A percentile compares a stretch with the other conserved stretches of the same genome.
These are phyloP conservation scores for Jatropha curcas DNA, from an alignment of 345 rosid species.

Conservation along the genomic window DNA sequence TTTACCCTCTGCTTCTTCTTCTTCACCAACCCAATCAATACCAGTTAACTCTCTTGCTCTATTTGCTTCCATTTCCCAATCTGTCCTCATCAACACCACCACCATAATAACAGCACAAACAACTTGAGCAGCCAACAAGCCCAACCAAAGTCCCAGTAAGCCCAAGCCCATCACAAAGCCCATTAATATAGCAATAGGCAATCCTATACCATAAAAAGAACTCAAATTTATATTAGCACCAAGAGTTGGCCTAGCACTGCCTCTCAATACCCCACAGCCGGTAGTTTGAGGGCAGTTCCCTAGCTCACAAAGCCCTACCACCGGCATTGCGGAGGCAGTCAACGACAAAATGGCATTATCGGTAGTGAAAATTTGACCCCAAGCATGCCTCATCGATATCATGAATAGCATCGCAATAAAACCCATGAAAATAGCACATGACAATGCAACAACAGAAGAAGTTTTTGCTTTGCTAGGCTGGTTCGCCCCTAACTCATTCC, in stretches of 20 bases:
- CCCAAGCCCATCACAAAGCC: slow-evolving; percentile 39
- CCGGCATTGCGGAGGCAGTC: slow-evolving; percentile 44
- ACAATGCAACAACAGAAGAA: slow-evolving; percentile 36
- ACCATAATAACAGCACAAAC: slow-evolving; percentile 38
- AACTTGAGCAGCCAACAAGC: slow-evolving; percentile 45
- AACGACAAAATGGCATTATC: slow-evolving; percentile 44
- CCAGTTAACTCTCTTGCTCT: slow-evolving; percentile 46
- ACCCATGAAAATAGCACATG: slow-evolving; percentile 38
- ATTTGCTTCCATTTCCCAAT: slow-evolving; percentile 41
- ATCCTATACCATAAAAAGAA: slow-evolving; percentile 55
- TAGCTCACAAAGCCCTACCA: slow-evolving; percentile 55
- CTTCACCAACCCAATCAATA: not conserved
- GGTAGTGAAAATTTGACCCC: slow-evolving; percentile 47
- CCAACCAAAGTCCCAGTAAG: slow-evolving; percentile 48
- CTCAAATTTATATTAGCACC: slow-evolving; percentile 48
- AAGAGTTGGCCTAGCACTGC: slow-evolving; percentile 51
- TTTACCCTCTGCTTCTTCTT: slow-evolving; percentile 11
- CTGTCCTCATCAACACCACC: slow-evolving; percentile 35
- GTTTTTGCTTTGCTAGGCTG: slow-evolving; percentile 37
- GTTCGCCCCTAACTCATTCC: slow-evolving; percentile 50
- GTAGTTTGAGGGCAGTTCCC: slow-evolving; percentile 63
- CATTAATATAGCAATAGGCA: slow-evolving; percentile 43
- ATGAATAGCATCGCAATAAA: slow-evolving; percentile 36
- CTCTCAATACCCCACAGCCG: slow-evolving; percentile 53
- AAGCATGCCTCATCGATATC: slow-evolving; percentile 37